phyloP scores from a whole-genome alignment of 768 basidiomycete species.

The Boletus subparvulus region DNA sequence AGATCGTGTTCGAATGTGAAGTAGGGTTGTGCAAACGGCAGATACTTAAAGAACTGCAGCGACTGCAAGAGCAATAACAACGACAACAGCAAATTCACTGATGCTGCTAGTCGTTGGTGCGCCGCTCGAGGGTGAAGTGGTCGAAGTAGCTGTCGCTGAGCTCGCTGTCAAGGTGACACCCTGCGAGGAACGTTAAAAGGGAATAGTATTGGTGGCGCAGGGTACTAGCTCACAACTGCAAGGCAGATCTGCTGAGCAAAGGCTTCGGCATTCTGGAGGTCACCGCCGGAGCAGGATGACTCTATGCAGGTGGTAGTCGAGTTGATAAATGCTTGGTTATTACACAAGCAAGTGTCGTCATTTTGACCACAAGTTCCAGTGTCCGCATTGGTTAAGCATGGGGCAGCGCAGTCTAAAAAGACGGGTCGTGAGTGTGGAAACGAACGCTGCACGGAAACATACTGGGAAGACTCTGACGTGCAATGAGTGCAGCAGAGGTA shows the following conservation, averaged over 20 bases:
- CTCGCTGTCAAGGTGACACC: conserved; percentile 47
- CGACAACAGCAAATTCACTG: conserved; percentile 7
- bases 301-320: conserved; percentile 50
- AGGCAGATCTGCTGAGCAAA: conserved; percentile 45
- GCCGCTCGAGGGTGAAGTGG: conserved; percentile 7
- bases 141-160: conserved; percentile 7
- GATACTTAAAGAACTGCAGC: conserved; percentile 13
- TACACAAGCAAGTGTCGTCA: conserved; percentile 64
- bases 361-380: conserved; percentile 43
- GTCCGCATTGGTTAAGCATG: conserved; percentile 48
- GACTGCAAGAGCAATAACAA: conserved; percentile 1
- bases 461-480: conserved; percentile 27
- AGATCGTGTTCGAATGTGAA: neutral
- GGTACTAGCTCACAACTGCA: conserved; percentile 43
- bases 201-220: neutral
- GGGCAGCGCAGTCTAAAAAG: conserved; percentile 47
- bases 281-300: conserved; percentile 43
- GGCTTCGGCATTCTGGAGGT: conserved; percentile 44
- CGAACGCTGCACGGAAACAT: conserved; percentile 1
- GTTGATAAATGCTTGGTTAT: conserved; percentile 42
- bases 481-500: conserved; percentile 20
- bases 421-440: neutral
- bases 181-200: conserved; percentile 29
- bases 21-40: neutral
- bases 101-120: conserved; percentile 5